Percentiles rank a stretch among this genome's conserved stretches.
These are phyloP conservation scores for Lactarius evosmus DNA, from an alignment of 768 basidiomycete species.

Conservation along the genomic window DNA sequence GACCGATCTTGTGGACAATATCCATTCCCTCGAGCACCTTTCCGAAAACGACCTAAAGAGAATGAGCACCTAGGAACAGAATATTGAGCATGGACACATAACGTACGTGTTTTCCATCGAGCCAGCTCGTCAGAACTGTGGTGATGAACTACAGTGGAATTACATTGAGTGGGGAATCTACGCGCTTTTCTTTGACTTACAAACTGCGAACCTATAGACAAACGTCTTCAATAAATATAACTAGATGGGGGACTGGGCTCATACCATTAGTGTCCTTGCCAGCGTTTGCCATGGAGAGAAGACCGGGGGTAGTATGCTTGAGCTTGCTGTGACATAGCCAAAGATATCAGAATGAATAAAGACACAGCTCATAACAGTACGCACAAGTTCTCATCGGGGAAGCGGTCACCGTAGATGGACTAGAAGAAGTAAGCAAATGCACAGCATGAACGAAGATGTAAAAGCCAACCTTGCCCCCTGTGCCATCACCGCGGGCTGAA, in stretches of 20 bases:
- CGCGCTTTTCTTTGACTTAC: slow-evolving; percentile 43
- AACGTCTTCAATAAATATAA: slow-evolving; percentile 17
- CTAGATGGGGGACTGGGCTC: slow-evolving; percentile 21
- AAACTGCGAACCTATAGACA: slow-evolving; percentile 73
- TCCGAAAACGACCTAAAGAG: slow-evolving; percentile 82
- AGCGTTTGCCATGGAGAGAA: slow-evolving; percentile 93
- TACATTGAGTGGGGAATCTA: slow-evolving; percentile 7
- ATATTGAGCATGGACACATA: slow-evolving; percentile 1
- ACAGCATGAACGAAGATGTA: background rate
- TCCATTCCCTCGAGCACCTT: slow-evolving; percentile 92
- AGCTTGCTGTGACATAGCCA: slow-evolving; percentile 68
- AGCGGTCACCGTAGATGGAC: slow-evolving; percentile 90
- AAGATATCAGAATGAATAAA: background rate
- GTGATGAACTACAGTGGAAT: slow-evolving; percentile 73
- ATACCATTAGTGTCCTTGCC: slow-evolving; percentile 89
- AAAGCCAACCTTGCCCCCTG: slow-evolving; percentile 74
- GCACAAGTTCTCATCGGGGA: slow-evolving; percentile 96
- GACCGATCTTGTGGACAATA: slow-evolving; percentile 72
- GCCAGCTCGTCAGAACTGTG: slow-evolving; percentile 81
- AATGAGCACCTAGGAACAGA: slow-evolving; percentile 25
- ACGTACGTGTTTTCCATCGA: slow-evolving; percentile 84
- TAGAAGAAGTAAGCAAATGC: slow-evolving; percentile 29
- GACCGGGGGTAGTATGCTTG: slow-evolving; percentile 84
- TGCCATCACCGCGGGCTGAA: slow-evolving; percentile 78
- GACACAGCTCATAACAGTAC: slow-evolving; percentile 28